Evolutionary conservation across 192 early-diverging fungal species (phyloP).

Genomic region (Coemansia sp.): DNA sequence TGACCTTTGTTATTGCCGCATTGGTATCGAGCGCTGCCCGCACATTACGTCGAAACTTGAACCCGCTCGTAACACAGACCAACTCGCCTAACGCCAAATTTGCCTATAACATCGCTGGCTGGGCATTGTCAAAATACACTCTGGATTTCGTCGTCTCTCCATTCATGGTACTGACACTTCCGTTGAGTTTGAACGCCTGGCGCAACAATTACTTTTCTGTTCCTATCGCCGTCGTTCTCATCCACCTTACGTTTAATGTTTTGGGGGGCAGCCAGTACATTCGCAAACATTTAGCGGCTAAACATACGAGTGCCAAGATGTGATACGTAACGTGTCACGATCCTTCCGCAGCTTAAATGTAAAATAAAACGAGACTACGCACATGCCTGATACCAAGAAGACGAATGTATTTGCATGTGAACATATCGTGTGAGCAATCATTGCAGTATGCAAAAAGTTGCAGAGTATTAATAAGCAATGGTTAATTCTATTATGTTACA

Average conservation of each 20-base stretch:
- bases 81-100: slow-evolving; percentile 29
- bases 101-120: slow-evolving; percentile 74
- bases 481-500: neutral
- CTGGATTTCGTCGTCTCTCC: slow-evolving; percentile 71
- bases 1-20: slow-evolving; percentile 65
- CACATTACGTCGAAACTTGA: slow-evolving; percentile 60
- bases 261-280: slow-evolving; percentile 21
- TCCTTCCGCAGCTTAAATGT: neutral
- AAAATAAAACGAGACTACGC: neutral
- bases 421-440: neutral
- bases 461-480: neutral
- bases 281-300: neutral
- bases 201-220: slow-evolving; percentile 59
- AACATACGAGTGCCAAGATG: neutral
- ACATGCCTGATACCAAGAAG: neutral
- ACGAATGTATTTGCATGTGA: neutral
- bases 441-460: neutral
- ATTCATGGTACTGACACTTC: slow-evolving; percentile 66
- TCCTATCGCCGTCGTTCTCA: slow-evolving; percentile 57
- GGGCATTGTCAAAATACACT: slow-evolving; percentile 60
- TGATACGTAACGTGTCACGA: neutral
- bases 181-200: slow-evolving; percentile 62
- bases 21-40: slow-evolving; percentile 60
- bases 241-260: slow-evolving; percentile 37
- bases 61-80: slow-evolving; percentile 9